phyloP scores from a whole-genome alignment of 1,284 basidiomycete genomes.

The Microbotryomycetes sp. region DNA sequence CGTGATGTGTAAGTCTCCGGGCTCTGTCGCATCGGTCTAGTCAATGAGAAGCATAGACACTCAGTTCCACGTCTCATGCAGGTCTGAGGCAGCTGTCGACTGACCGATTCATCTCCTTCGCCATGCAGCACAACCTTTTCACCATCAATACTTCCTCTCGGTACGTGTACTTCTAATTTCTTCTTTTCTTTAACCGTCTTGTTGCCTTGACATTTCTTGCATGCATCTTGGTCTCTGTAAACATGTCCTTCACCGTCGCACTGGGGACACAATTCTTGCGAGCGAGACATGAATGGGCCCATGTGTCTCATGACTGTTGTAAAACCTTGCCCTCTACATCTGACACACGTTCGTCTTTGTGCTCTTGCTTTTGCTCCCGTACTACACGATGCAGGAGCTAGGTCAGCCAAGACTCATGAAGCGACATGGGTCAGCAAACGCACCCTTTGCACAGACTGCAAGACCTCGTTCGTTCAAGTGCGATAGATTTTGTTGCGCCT shows the following conservation, averaged over 20 bases:
- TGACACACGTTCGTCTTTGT: conserved; percentile 70
- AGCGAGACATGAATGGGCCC: conserved; percentile 45
- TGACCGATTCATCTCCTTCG: conserved; percentile 82
- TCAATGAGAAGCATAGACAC: not conserved
- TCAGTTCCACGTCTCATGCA: conserved; percentile 1
- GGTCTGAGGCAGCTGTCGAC: conserved; percentile 22
- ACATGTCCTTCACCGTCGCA: conserved; percentile 75
- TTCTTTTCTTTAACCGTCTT: conserved; percentile 81
- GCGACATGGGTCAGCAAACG: conserved; percentile 8
- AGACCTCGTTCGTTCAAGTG: conserved; percentile 75
- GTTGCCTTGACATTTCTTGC: conserved; percentile 90
- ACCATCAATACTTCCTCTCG: conserved; percentile 78
- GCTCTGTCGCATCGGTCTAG: conserved; percentile 24
- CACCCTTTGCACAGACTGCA: conserved; percentile 77
- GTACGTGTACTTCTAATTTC: conserved; percentile 74
- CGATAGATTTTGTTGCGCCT: conserved; percentile 82
- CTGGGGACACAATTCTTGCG: conserved; percentile 58
- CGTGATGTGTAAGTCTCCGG: conserved; percentile 68
- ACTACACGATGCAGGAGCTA: conserved; percentile 44
- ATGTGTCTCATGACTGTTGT: conserved; percentile 45
- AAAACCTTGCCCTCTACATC: conserved; percentile 78
- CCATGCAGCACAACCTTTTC: conserved; percentile 81
- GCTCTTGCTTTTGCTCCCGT: conserved; percentile 72
- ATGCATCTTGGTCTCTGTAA: conserved; percentile 84
- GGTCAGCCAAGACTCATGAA: conserved; percentile 36